A percentile compares a stretch with the other conserved stretches of the same genome.
phyloP scores from a whole-genome alignment of 2,329 filamentous ascomycete genomes.

The Verticillium longisporum region DNA sequence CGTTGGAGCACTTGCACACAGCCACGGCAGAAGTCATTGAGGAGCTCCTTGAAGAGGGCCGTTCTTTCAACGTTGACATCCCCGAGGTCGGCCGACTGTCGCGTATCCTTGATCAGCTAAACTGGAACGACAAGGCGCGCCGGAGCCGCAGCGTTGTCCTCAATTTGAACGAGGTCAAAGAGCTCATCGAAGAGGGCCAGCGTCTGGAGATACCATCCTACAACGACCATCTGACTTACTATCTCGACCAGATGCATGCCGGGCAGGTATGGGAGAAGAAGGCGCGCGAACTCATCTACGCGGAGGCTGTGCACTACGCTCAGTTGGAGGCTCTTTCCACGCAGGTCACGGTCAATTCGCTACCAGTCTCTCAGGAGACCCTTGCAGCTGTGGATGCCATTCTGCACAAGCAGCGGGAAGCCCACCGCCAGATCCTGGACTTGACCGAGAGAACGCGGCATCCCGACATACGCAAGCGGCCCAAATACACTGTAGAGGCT shows the following conservation, averaged over 20 bases:
- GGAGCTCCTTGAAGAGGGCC: slow-evolving; percentile 83
- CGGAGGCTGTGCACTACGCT: slow-evolving; percentile 86
- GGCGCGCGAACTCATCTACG: slow-evolving; percentile 85
- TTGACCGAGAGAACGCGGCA: slow-evolving; percentile 73
- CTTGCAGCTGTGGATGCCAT: slow-evolving; percentile 82
- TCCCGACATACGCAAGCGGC: slow-evolving; percentile 68
- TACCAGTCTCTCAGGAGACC: slow-evolving; percentile 80
- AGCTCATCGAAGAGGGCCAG: slow-evolving; percentile 70
- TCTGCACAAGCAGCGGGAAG: slow-evolving; percentile 90
- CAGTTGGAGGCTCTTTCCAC: slow-evolving; percentile 87
- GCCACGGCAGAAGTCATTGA: slow-evolving; percentile 71
- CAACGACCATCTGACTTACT: slow-evolving; percentile 72
- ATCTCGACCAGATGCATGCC: slow-evolving; percentile 66
- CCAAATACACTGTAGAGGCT: slow-evolving; percentile 82
- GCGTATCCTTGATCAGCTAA: slow-evolving; percentile 73
- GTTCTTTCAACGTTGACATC: slow-evolving; percentile 84
- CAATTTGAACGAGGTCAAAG: slow-evolving; percentile 69
- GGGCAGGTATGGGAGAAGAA: slow-evolving; percentile 90
- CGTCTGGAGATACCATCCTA: slow-evolving; percentile 72
- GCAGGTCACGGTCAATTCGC: slow-evolving; percentile 61
- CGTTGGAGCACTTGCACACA: slow-evolving; percentile 58
- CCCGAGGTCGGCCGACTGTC: slow-evolving; percentile 81
- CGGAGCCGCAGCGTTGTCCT: slow-evolving; percentile 57
- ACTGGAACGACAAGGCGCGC: slow-evolving; percentile 78
- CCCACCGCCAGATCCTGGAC: slow-evolving; percentile 79